These are phyloP conservation scores for Marsdenia floribunda DNA, from an alignment of 257 asterid genomes.

Conservation along the genomic window DNA sequence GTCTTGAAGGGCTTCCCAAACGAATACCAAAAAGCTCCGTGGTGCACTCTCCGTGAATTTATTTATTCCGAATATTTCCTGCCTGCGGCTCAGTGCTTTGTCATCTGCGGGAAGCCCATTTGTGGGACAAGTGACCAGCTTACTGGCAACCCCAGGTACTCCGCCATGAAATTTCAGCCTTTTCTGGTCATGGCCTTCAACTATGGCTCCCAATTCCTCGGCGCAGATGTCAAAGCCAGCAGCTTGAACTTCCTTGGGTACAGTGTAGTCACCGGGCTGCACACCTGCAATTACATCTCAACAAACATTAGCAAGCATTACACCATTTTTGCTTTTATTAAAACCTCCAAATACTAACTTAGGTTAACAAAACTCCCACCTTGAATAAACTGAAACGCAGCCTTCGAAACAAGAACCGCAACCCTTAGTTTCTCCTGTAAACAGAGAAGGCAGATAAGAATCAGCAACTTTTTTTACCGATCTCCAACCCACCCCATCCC, in stretches of 20 bases:
- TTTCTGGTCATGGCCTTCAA: slow-evolving; percentile 65
- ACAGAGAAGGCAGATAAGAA: not conserved
- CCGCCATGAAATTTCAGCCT: slow-evolving; percentile 71
- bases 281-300: slow-evolving; percentile 40
- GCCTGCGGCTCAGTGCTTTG: slow-evolving; percentile 44
- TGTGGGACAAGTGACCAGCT: slow-evolving; percentile 50
- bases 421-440: slow-evolving; percentile 74
- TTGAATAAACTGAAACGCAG: slow-evolving; percentile 70
- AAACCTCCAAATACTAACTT: not conserved
- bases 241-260: slow-evolving; percentile 59
- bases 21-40: slow-evolving; percentile 66
- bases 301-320: slow-evolving; percentile 9
- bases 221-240: slow-evolving; percentile 76
- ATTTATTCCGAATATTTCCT: slow-evolving; percentile 57
- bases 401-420: slow-evolving; percentile 84
- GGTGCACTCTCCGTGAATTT: slow-evolving; percentile 51
- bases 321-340: not conserved
- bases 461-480: slow-evolving; percentile 8
- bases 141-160: slow-evolving; percentile 43
- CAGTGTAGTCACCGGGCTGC: slow-evolving; percentile 47
- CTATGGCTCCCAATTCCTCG: slow-evolving; percentile 70
- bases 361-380: slow-evolving; percentile 36
- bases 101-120: slow-evolving; percentile 47
- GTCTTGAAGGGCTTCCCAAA: slow-evolving; percentile 89
- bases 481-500: slow-evolving; percentile 4